Base-by-base conservation (phyloP, 2,329 filamentous ascomycete species). In the Immersiporthe knoxdaviesiana region DNA sequence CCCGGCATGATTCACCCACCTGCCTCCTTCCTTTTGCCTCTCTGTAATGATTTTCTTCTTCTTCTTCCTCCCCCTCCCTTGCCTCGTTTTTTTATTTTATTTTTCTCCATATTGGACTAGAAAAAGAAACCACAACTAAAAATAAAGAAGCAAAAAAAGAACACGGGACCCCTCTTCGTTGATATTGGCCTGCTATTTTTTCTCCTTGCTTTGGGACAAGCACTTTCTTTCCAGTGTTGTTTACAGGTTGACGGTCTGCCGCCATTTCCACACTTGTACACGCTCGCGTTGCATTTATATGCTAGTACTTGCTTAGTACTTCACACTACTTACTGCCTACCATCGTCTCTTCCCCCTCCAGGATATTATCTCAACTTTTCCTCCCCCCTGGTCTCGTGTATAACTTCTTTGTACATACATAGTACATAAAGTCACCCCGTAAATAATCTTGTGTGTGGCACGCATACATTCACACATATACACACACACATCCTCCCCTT, bases 1-100 rank as follows among this genome's bases (percentile, higher is more conserved):
- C 44, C 27, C 60, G 67, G 63, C 69, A 61, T 68, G 66, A 66
- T 35, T 66, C 69, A 39, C 47, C 21, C 32, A 27, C 21, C 44
- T 21, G 18, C 21, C 21, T 6, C 21, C 21, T 21, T n/a, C 44
- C 7, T n/a, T 39, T 37, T 21, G 18, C 66, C 68, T 56, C 68
- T 56, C 47, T 44, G 54, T 39, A 66, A 14, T 52, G 27, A n/a
- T 37, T 52, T 56, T 32, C 14, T 3, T 24, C 16, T 30, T n/a
- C n/a, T n/a, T n/a, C n/a, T n/a, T n/a, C n/a, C n/a, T n/a, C n/a
- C n/a, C n/a, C n/a, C n/a, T n/a, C n/a, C n/a, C n/a, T n/a, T n/a
- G n/a, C n/a, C n/a, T n/a, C n/a, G n/a, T n/a, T n/a, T 30, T 30
- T 61, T 18, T 61, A 24, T 14, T 18, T 30, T 4, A 12, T 56